phyloP scores from a whole-genome alignment of 306 rosid species.

The Adenanthera pavonina region DNA sequence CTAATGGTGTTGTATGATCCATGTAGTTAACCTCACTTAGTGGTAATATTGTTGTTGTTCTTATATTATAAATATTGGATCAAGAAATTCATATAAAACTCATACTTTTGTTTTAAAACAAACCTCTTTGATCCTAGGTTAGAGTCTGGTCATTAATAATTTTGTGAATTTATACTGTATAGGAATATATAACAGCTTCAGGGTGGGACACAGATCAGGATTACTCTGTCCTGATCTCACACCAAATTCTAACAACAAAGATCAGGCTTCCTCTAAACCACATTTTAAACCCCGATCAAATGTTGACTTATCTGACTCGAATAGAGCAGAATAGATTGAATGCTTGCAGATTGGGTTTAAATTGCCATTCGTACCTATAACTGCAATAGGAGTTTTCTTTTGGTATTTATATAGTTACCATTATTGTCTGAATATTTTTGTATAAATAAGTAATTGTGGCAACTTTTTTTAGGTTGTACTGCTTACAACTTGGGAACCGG shows the following conservation, averaged over 20 bases:
- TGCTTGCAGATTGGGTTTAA: background rate
- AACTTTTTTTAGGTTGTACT: conserved; percentile 42
- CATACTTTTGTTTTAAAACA: no score
- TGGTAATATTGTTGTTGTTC: no score
- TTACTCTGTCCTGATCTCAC: background rate
- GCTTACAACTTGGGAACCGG: conserved; percentile 83
- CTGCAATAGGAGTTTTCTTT: background rate
- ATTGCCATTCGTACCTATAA: background rate
- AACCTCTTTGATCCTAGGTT: no score
- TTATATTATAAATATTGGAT: no score
- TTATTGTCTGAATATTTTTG: background rate
- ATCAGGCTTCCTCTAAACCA: background rate
- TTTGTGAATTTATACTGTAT: background rate
- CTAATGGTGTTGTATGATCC: no score
- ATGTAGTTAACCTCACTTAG: no score
- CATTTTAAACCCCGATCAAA: background rate
- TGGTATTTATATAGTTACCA: background rate
- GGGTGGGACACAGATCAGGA: background rate
- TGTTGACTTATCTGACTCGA: background rate
- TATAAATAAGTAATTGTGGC: background rate
- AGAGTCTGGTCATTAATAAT: background rate
- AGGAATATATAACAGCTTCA: background rate
- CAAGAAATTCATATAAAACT: no score
- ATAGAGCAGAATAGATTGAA: no score
- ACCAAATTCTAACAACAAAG: background rate